Evolutionary conservation across 2,329 filamentous ascomycete genomes (phyloP).

Genomic region (Cordyceps farinosa): DNA sequence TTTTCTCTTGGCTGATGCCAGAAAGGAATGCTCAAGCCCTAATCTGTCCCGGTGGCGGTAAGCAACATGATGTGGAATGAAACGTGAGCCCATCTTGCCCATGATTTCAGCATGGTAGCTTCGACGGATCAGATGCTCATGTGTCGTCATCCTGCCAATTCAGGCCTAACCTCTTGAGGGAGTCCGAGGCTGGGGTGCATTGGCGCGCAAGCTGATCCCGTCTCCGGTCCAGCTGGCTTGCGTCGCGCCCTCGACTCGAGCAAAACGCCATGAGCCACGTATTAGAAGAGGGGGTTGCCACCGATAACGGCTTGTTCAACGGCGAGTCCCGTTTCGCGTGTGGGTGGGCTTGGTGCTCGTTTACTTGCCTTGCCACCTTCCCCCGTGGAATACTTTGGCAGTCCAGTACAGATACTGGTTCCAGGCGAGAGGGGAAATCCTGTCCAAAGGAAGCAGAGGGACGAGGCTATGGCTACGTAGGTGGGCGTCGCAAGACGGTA

Average conservation of each 20-base stretch:
- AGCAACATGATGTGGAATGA: neutral
- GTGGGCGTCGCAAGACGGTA: neutral
- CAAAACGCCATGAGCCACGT: too few species aligned
- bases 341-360: too few species aligned
- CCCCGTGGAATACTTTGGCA: too few species aligned
- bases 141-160: constrained; percentile 9
- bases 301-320: neutral
- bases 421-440: too few species aligned
- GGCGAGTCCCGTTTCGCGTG: neutral
- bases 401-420: too few species aligned
- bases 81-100: neutral
- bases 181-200: constrained; percentile 14
- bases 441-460: too few species aligned
- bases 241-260: neutral
- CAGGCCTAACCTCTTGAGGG: neutral
- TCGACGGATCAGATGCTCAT: constrained; percentile 10
- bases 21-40: neutral
- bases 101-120: neutral
- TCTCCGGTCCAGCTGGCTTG: neutral
- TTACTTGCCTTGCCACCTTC: too few species aligned
- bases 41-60: neutral
- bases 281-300: neutral
- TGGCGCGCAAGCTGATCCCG: neutral
- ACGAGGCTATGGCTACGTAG: constrained; percentile 1
- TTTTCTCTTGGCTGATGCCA: constrained; percentile 4